Percentiles rank a stretch among this genome's conserved stretches.
Conservation (phyloP, 1,284 basidiomycete genomes). For the Moniliella sp. region DNA sequence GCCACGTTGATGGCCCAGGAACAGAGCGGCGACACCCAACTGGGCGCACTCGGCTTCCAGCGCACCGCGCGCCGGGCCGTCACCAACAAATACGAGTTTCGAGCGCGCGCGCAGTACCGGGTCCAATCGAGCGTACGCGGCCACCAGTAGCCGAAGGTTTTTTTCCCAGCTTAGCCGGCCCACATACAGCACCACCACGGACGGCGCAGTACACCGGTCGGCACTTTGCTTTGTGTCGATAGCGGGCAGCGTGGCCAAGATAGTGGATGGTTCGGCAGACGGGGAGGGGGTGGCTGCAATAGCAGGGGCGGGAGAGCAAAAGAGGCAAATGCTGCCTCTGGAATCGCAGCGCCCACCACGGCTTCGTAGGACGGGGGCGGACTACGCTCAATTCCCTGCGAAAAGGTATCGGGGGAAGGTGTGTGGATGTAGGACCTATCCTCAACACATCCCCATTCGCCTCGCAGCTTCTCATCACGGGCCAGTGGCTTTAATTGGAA, state of each 20-base stretch:
- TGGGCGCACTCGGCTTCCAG: conserved; percentile 37
- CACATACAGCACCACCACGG: conserved; percentile 35
- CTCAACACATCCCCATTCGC: conserved; percentile 39
- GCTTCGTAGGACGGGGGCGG: conserved; percentile 27
- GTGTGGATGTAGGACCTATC: too few relatives aligned
- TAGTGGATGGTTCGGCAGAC: conserved; percentile 1
- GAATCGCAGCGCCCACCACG: conserved; percentile 15
- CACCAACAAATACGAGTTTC: conserved; percentile 42
- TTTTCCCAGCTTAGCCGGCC: conserved; percentile 41
- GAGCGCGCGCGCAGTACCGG: conserved; percentile 21
- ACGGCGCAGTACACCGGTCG: too few relatives aligned
- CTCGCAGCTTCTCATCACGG: conserved; percentile 36
- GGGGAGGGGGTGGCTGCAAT: conserved; percentile 1
- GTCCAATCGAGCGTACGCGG: conserved; percentile 36
- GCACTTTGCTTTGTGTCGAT: conserved; percentile 13
- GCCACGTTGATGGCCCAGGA: conserved; percentile 39
- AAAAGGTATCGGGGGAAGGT: too few relatives aligned
- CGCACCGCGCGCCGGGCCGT: conserved; percentile 40
- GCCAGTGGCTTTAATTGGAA: conserved; percentile 36
- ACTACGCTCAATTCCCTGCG: too few relatives aligned
- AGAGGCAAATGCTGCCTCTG: conserved; percentile 7
- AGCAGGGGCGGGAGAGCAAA: conserved; percentile 21
- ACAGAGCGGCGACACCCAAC: conserved; percentile 37
- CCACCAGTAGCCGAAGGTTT: conserved; percentile 41
- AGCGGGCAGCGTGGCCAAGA: conserved; percentile 3